These are phyloP conservation scores for Stentor coeruleus DNA, from an alignment of 73 alveolate genomes.

Conservation along the genomic window DNA sequence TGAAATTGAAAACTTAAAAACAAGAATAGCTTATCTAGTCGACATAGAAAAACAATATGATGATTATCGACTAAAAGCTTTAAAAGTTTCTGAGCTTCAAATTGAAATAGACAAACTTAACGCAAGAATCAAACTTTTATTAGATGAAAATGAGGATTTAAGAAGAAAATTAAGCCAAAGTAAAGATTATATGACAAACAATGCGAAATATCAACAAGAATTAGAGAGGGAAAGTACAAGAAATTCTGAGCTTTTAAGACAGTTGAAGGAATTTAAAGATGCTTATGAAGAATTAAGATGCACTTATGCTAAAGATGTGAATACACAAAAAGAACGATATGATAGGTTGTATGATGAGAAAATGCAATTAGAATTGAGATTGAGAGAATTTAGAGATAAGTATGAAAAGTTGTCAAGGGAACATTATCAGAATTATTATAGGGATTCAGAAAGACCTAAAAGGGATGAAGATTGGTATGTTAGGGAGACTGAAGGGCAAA, in stretches of 20 bases:
- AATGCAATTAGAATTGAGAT: neutral
- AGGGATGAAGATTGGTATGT: too few relatives aligned
- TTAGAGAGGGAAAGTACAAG: neutral
- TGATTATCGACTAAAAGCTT: neutral
- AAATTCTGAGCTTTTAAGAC: neutral
- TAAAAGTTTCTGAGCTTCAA: neutral
- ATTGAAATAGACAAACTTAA: neutral
- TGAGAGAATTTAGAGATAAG: too few relatives aligned
- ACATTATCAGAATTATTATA: too few relatives aligned
- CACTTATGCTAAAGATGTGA: neutral
- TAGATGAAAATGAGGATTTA: neutral
- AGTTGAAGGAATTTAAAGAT: neutral
- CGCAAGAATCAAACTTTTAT: neutral
- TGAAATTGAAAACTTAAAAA: neutral
- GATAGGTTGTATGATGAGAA: neutral
- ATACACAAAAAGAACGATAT: neutral
- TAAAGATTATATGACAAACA: too few relatives aligned
- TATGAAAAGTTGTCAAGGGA: too few relatives aligned
- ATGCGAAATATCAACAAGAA: too few relatives aligned
- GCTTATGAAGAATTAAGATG: neutral
- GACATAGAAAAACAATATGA: too few relatives aligned
- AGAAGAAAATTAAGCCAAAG: neutral
- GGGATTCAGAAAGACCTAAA: too few relatives aligned
- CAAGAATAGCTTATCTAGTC: neutral
- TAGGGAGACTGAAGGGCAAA: too few relatives aligned